Evolutionary conservation across 2,329 filamentous ascomycete genomes (phyloP), one percentile per base, ranked within the genome.

Genomic region (Pseudocercospora pini-densiflorae): DNA sequence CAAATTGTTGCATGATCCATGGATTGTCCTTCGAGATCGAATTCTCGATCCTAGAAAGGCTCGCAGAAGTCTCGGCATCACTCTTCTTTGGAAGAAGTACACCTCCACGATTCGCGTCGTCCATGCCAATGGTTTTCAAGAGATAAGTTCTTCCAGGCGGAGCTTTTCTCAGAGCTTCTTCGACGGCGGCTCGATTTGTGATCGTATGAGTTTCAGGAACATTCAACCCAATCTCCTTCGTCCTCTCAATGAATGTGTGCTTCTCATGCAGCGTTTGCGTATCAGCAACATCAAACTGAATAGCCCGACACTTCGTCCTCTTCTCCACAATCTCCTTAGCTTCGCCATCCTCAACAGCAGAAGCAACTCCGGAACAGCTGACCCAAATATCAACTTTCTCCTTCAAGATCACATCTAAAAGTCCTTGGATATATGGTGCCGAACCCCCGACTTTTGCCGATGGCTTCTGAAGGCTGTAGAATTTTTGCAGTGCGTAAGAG

Each of bases 341-440:
- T 40, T 85, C 77, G 0, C 87, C 90, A 74, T 93, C 91, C 72
- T 91, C 88, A 12, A 90, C 77, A 0, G 88, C 88, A 0, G 86
- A 87, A 1, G 85, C 83, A 8, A 90, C 87, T n/a, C 88, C 89
- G 0, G 90, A 92, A 72, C 90, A 92, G 21, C 87, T 89, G 2
- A 93, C 86, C 90, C 91, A 94, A 2, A 93, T 78, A 63, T 92
- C 86, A 4, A 92, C 84, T 0, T 83, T 81, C 68, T 93, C 89
- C 0, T 79, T 76, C 5, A 82, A 75, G 47, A 92, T 82, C 27
- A 93, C 83, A 8, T 86, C 78, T 1, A 91, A 75, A 3, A 93
- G 76, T 0, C 81, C 79, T 14, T 83, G 78, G 14, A 86, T 81
- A 72, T 93, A 92, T 0, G 78, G 58, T 10, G 82, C 80, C 14